These are phyloP conservation scores for Trichoderma sp. DNA, from an alignment of 2,329 filamentous ascomycete species.

Conservation along the genomic window DNA sequence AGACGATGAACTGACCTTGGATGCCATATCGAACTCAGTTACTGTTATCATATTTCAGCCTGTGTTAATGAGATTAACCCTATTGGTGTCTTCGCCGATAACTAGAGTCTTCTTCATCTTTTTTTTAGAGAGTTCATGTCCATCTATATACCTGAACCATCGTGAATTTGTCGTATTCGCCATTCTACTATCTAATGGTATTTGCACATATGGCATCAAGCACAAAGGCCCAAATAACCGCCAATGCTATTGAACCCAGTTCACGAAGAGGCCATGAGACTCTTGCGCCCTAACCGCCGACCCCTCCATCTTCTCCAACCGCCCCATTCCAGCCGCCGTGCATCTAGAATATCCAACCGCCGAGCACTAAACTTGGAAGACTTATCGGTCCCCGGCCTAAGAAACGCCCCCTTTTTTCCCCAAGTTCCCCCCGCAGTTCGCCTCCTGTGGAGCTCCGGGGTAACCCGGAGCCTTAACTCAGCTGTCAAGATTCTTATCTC, in stretches of 20 bases:
- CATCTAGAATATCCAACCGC: background rate
- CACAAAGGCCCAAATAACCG: background rate
- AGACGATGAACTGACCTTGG: background rate
- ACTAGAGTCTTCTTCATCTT: background rate
- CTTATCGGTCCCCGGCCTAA: background rate
- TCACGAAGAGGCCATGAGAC: conserved; percentile 40
- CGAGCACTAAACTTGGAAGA: background rate
- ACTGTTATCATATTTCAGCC: background rate
- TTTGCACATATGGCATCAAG: background rate
- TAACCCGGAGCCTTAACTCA: background rate
- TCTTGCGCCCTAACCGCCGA: background rate
- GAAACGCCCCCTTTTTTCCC: background rate
- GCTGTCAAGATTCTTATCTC: background rate
- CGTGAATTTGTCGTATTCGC: background rate
- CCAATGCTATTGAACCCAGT: background rate
- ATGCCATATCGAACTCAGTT: background rate
- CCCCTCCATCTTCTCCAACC: background rate
- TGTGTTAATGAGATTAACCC: background rate
- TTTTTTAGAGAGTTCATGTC: background rate
- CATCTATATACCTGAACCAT: background rate
- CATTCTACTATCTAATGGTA: background rate
- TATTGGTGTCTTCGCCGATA: background rate
- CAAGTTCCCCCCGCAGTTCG: background rate
- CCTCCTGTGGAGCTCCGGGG: background rate
- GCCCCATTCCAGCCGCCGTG: background rate